Base-by-base conservation (phyloP, 164 flowering plant species). In the Vitis amurensis region DNA sequence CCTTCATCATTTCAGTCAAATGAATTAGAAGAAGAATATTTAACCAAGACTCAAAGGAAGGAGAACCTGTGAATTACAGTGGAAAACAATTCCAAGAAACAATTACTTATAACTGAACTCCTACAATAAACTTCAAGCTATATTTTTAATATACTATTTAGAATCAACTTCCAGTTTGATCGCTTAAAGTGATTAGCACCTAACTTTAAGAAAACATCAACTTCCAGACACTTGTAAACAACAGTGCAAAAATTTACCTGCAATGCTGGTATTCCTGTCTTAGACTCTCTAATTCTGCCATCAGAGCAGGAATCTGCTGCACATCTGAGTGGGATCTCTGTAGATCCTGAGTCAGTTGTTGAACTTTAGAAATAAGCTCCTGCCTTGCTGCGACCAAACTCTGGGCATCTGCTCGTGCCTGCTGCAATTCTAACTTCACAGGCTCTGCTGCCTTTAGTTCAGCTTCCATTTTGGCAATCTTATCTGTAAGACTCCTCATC, bases 201-300 rank as follows among this genome's bases (percentile, higher is more conserved):
- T 11, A 62, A 2, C 17, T 62, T 37, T 50, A 44, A 12, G 17
- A 23, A 11, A 23, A 23, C 23, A 61, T 1, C 50, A 3, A 7
- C 0, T 67, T 61, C 11, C 14, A 13, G 44, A 50, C 17, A 27
- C 47, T 60, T 31, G 61, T 13, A 74, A 30, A 64, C 3, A 53
- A 64, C 27, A 60, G 11, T 10, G 50, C 14, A 63, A 5, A 62
- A 37, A 68, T 27, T 11, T 67, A 91, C 97, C 97, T 89, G 91
- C 89, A 91, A 63, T 85, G 94, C 71, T 92, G 97, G 81, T 86
- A 92, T 73, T 94, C 98, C 70, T 87, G 95, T 72, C 97, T 83
- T 17, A 94, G 89, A 57, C 81, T 75, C 63, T 94, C 93, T 61
- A 94, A 90, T 77, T 94, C 97, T 47, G 94, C 79, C 74, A 91